Evolutionary conservation across 129 eudicot genomes (phyloP), one percentile per base, ranked within the genome.

Genomic region (Tagetes patula): DNA sequence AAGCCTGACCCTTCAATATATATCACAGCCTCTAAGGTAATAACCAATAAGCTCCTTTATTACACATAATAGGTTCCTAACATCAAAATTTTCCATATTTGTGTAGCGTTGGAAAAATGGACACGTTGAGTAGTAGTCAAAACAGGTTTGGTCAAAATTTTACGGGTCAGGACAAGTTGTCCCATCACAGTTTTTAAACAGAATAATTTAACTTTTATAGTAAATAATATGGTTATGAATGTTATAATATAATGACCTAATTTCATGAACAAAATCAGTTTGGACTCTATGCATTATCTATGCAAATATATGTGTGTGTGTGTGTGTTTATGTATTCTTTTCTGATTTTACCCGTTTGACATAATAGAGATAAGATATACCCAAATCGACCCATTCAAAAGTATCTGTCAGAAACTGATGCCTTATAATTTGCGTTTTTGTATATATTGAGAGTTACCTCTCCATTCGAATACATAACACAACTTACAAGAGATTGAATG

Each of bases 1-100:
- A 94, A 94, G 71, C 99, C 99, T 6, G 91, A 94, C 84, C 99
- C 99, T 50, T 80, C 86, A 40, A 94, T 94, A 40, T 94, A 94
- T 83, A 41, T 88, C 59, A 87, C 97, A 59, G 97, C 99, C 69
- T 81, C 88, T 43, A 80, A 86, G 96, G 99, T 94, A 81, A 69
- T 43, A 62, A 42, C 38, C 11, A 0, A 48, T 47, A 38, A 53
- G 41, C 31, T 66, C 14, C 20, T 54, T 68, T 40, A 40, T 61
- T 4, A 12, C 9, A 10, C 30, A 61, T 8, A 3, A n/a, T 36
- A 43, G 46, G 33, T 3, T 31, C n/a, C n/a, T 32, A 5, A 8
- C 39, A 9, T 30, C 31, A 7, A 58, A 58, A 58, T 0, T 2
- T 58, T 5, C 2, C 64, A 58, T 32, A 6, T 56, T 8, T 58